Evolutionary conservation across 73 alveolate genomes (phyloP), one percentile per base, ranked within the genome.

Genomic region (Durusdinium trenchii): DNA sequence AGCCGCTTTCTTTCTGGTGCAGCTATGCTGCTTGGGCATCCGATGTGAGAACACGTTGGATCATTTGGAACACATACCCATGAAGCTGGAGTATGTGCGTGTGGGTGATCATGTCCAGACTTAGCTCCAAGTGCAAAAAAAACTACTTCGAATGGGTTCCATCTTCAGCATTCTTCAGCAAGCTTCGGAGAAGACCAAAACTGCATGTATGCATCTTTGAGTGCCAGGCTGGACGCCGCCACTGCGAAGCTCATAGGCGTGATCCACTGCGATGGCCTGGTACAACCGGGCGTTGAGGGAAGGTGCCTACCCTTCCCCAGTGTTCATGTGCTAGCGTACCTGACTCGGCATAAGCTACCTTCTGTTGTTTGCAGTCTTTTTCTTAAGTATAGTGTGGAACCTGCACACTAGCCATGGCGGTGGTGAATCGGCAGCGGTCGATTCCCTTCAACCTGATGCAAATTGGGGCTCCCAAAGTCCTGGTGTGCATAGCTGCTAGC

Each of bases 221-320:
- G 23, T 57, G 69, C 69, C 69, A 57, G 69, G 69, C 69, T 57
- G 69, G 23, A 23, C 23, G 12, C 23, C 23, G 32, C 23, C 69
- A 16, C 23, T n/a, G n/a, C n/a, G n/a, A n/a, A n/a, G n/a, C n/a
- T n/a, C n/a, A n/a, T n/a, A n/a, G n/a, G n/a, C n/a, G n/a, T n/a
- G n/a, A n/a, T n/a, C n/a, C n/a, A 23, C 69, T 57, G 69, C 62
- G 0, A 78, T 78, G 87, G 54, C 87, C 87, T 78, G 87, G 87
- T 12, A 45, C 2, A 61, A 54, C 38, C 42, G 87, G 64, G 87
- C 87, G 1, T 61, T 36, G 6, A 6, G 42, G 42, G 87, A 40
- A 78, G 87, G 87, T 78, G 87, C 87, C 87, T 14, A 36, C 87
- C n/a, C n/a, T 36, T 51, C 84, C 48, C 84, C 86, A 42, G 86